Evolutionary conservation across 2,329 filamentous ascomycete species (phyloP), one percentile per base, ranked within the genome.

Genomic region (Penicillium sp.): DNA sequence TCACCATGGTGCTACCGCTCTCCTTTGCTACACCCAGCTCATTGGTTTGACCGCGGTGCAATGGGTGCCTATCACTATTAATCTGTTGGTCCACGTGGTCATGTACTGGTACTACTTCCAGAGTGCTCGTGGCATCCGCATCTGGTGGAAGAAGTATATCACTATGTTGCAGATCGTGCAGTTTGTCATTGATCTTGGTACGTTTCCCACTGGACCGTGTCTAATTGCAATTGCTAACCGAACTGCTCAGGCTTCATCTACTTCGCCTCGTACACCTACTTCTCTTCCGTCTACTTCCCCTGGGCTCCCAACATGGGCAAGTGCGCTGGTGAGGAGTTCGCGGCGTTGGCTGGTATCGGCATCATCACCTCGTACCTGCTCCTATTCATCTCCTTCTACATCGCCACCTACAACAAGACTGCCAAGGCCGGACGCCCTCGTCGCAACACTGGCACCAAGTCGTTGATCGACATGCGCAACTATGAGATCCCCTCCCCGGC

Each of bases 101-200:
- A 96, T 96, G 90, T 96, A 96, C 82, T 95, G 89, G 89, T 96
- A 96, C 81, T 96, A 96, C 79, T 96, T 96, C 82, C 90, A 96
- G 77, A 90, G 86, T 61, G 89, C 90, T 38, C 88, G 90, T 55
- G 92, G 92, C 54, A 80, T 96, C 67, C 83, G 82, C 60, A 92
- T 95, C 70, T 95, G 89, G 89, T 96, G 90, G 90, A 96, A 96
- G 84, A 87, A 95, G 72, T 96, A 90, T 84, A 93, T 96, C 64
- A 96, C 90, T 56, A 85, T 89, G 62, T 84, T 95, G 61, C 90
- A 96, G 71, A 96, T 96, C 68, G 80, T 85, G 58, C 90, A 96
- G 67, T 96, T 96, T 72, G 78, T 96, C 65, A 90, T 96, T 66
- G 90, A 95, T 69, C 83, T 96, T 46, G 88, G 85, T 89, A 79